Conservation (phyloP, 1,284 basidiomycete genomes). For the Moesziomyces globuligerus region DNA sequence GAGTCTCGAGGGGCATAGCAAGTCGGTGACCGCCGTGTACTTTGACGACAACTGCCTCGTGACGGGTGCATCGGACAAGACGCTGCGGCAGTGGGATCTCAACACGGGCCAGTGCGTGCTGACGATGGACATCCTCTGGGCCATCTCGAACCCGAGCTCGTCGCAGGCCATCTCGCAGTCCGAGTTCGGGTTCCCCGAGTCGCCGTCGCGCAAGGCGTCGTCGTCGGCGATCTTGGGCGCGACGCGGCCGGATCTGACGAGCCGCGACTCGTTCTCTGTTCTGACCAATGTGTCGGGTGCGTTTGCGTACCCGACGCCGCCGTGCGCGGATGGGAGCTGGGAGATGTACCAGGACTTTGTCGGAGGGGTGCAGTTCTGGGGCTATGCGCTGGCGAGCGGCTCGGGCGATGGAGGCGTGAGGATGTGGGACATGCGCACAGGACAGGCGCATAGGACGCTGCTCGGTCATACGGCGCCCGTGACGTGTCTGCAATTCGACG, state of each 20-base stretch:
- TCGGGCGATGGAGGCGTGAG: constrained; percentile 95
- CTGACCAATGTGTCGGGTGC: constrained; percentile 71
- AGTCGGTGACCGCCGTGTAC: constrained; percentile 89
- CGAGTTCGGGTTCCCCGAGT: constrained; percentile 61
- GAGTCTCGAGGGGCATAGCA: constrained; percentile 87
- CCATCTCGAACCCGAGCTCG: constrained; percentile 88
- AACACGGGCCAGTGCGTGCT: constrained; percentile 95
- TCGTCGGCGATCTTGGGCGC: constrained; percentile 45
- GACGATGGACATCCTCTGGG: constrained; percentile 99
- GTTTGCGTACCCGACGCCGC: constrained; percentile 76
- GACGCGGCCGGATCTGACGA: constrained; percentile 27
- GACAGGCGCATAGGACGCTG: constrained; percentile 92
- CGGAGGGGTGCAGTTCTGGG: constrained; percentile 98
- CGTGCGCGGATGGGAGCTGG: constrained; percentile 86
- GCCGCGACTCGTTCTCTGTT: constrained; percentile 41
- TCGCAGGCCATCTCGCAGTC: constrained; percentile 68
- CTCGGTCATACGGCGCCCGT: constrained; percentile 93
- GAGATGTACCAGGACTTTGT: constrained; percentile 98
- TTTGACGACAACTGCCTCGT: constrained; percentile 95
- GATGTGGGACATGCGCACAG: constrained; percentile 99
- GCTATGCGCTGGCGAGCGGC: constrained; percentile 94
- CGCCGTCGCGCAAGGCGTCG: constrained; percentile 68
- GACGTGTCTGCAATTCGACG: constrained; percentile 96
- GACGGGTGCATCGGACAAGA: constrained; percentile 97
- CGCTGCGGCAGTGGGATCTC: constrained; percentile 97